Base-by-base conservation (phyloP, 75 land plant genomes). In the Pinus taeda region DNA sequence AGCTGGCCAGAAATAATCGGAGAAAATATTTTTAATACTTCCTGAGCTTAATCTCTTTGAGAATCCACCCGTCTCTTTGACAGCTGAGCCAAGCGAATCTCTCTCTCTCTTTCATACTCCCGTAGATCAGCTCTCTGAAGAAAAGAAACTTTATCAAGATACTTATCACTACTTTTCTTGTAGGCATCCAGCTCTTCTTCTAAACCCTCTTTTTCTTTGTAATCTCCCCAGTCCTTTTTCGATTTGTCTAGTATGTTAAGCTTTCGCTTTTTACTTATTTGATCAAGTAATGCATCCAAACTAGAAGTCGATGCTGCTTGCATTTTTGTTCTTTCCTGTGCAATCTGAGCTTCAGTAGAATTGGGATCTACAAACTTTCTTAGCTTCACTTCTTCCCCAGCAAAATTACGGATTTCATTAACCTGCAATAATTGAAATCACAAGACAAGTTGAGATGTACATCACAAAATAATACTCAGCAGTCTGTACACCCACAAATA, bases 211-310 rank as follows among this genome's bases (percentile, higher is more conserved):
- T 97, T 98, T 55, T 92, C 94, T 70, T 97, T 97, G 79, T 86
- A 97, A 69, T 93, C 98, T 6, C 98, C 95, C 99, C 99, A 97
- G 69, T 97, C 99, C 82, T 91, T 92, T 71, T 88, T 94, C 15
- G 98, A 89, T 81, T 89, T 97, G 89, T 95, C 95, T n/a, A 97
- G 84, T n/a, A 97, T 92, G 71, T 92, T 97, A 39, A 90, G 84
- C 75, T 97, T 97, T 75, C 36, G 98, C 71, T 91, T 97, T 82
- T 97, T 97, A 82, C 83, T 86, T 39, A 97, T 89, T 76, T 97
- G 93, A 33, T 95, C 93, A 24, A 97, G 88, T 79, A 97, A 60
- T n/a, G 79, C 81, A 79, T 97, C 99, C 20, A 97, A 86, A 21
- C 93, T 92, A 49, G 98, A 85, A 11, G 92, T 61, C 6, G 87